Evolutionary conservation across 306 rosid genomes (phyloP), one percentile per base, ranked within the genome.

Genomic region (Inga oerstediana): DNA sequence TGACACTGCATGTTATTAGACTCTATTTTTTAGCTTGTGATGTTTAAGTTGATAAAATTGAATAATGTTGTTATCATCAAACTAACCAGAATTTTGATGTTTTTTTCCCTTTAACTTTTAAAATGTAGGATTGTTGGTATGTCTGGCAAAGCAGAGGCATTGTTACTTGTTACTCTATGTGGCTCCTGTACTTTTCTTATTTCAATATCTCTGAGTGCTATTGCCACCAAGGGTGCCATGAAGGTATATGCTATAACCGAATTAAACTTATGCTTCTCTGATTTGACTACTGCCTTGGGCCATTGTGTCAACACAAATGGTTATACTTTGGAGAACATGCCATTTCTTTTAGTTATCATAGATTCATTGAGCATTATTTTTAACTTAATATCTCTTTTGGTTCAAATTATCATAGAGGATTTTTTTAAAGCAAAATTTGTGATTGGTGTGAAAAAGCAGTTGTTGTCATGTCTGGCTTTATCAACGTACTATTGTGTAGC

Each of bases 171-270:
- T 66, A 72, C 97, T 52, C 74, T 92, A 77, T 96, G 98, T 86
- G 98, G 99, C 79, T 80, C 84, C 77, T 96, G 99, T 86, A 94
- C 99, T 71, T 96, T 96, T 84, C 90, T 96, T 80, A 96, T 97
- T 78, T 89, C 94, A 85, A 94, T 96, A 83, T 96, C 99, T 73
- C 76, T 96, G 79, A 96, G 99, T 85, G 99, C 99, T 66, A 96
- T 96, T 88, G 99, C 98, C 81, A 96, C 99, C 74, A 96, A 96
- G 84, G 99, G 99, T 86, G 99, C 98, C 77, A 96, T 96, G 99
- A 96, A 96, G 98, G 99, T 96, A 90, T 70, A 81, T 20, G 74
- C 45, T 80, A 10, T 66, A 58, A 79, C 65, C 66, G 74, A 70
- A 84, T 81, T 68, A 49, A 75, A 61, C 67, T 69, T 27, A 24